These are phyloP conservation scores for Argentina anserina DNA, from an alignment of 306 rosid species.

Conservation along the genomic window DNA sequence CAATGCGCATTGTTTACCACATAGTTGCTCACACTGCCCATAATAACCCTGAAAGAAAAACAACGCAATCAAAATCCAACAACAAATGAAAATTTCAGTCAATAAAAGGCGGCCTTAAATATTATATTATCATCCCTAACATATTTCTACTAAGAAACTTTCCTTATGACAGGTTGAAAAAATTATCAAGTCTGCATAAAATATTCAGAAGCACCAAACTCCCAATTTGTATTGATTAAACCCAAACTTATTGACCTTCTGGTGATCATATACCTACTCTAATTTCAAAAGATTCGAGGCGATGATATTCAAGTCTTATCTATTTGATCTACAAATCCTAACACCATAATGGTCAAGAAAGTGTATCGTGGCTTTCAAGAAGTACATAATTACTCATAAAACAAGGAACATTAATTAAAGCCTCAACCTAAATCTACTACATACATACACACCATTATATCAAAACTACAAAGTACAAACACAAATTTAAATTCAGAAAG, in stretches of 20 bases:
- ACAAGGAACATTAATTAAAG: background rate
- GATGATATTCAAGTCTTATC: background rate
- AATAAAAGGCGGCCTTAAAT: background rate
- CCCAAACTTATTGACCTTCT: background rate
- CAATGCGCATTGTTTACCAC: slow-evolving; percentile 69
- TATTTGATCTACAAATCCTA: background rate
- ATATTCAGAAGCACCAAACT: background rate
- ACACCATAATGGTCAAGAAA: background rate
- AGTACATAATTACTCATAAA: background rate
- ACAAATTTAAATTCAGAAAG: background rate
- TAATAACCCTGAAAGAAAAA: slow-evolving; percentile 47
- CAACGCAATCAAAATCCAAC: slow-evolving; percentile 23
- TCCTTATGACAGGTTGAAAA: background rate
- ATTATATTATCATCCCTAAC: background rate
- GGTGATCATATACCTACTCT: background rate
- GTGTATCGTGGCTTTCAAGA: background rate
- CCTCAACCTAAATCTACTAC: background rate
- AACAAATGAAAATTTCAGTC: background rate
- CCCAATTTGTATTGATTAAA: background rate
- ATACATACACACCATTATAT: background rate
- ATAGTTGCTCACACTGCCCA: slow-evolving; percentile 89
- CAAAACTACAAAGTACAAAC: background rate
- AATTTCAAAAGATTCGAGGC: background rate
- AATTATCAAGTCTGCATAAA: background rate
- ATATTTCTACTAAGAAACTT: background rate